phyloP scores from a whole-genome alignment of 805 yeast genomes.

The Priceomyces castillae region DNA sequence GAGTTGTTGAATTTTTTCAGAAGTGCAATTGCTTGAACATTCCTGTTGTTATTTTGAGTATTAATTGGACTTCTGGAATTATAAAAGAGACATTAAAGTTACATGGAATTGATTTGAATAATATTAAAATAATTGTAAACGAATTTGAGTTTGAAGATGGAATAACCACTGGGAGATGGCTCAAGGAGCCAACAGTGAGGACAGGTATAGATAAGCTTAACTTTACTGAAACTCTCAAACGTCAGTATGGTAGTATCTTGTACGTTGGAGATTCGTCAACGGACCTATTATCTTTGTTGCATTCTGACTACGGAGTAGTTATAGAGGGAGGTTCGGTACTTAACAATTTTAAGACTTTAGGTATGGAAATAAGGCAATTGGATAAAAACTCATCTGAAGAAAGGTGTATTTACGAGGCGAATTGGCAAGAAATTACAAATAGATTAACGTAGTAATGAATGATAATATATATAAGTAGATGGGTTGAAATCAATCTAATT shows the following conservation, averaged over 20 bases:
- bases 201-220: slow-evolving; percentile 55
- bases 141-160: slow-evolving; percentile 43
- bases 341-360: slow-evolving; percentile 7
- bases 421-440: slow-evolving; percentile 10
- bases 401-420: slow-evolving; percentile 4
- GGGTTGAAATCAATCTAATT: no score
- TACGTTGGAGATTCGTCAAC: slow-evolving; percentile 66
- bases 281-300: slow-evolving; percentile 51
- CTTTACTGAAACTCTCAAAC: slow-evolving; percentile 12
- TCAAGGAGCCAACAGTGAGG: slow-evolving; percentile 26
- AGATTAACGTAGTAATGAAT: neutral
- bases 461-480: no score
- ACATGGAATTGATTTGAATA: slow-evolving; percentile 16
- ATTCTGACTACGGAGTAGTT: slow-evolving; percentile 46
- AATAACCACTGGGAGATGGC: slow-evolving; percentile 31
- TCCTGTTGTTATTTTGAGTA: slow-evolving; percentile 50
- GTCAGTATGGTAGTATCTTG: slow-evolving; percentile 19
- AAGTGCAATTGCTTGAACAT: slow-evolving; percentile 17
- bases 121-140: slow-evolving; percentile 43
- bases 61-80: slow-evolving; percentile 58
- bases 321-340: slow-evolving; percentile 39
- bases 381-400: neutral
- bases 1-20: slow-evolving; percentile 34
- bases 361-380: slow-evolving; percentile 1
- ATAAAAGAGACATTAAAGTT: slow-evolving; percentile 33